Percentiles rank a stretch among this genome's conserved stretches.
Evolutionary conservation across 1,284 basidiomycete species (phyloP).

Genomic region (Ustilago esculenta): DNA sequence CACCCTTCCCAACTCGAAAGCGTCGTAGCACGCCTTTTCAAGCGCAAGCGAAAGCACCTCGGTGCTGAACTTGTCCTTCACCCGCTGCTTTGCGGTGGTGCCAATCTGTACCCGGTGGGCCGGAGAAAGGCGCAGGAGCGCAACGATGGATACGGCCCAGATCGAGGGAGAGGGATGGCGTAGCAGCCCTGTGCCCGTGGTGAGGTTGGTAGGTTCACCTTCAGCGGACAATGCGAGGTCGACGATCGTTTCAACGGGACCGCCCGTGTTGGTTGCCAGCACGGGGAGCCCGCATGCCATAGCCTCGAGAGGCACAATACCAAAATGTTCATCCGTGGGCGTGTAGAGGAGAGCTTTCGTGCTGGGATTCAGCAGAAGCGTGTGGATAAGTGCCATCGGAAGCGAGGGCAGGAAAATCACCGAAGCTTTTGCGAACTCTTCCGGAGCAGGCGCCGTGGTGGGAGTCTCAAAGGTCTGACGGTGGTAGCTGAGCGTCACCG

Average conservation of each 20-base stretch:
- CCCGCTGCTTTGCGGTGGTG: slow-evolving; percentile 18
- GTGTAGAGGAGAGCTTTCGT: slow-evolving; percentile 80
- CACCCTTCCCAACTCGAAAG: slow-evolving; percentile 36
- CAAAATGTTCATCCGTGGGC: slow-evolving; percentile 94
- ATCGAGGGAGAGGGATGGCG: slow-evolving; percentile 39
- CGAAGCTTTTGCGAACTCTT: slow-evolving; percentile 15
- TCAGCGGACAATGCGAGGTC: slow-evolving; percentile 68
- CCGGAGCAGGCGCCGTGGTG: slow-evolving; percentile 37
- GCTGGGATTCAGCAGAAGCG: slow-evolving; percentile 45
- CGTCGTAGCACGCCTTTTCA: slow-evolving; percentile 48
- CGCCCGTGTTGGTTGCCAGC: slow-evolving; percentile 86
- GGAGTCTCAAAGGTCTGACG: slow-evolving; percentile 61
- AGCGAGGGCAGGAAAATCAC: slow-evolving; percentile 61
- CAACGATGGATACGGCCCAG: slow-evolving; percentile 44
- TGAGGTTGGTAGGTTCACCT: slow-evolving; percentile 36
- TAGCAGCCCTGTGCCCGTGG: slow-evolving; percentile 47
- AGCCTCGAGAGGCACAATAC: slow-evolving; percentile 93
- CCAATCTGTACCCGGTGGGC: slow-evolving; percentile 13
- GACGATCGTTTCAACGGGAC: slow-evolving; percentile 88
- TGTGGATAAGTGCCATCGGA: slow-evolving; percentile 57
- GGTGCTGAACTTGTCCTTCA: slow-evolving; percentile 35
- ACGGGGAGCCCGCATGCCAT: slow-evolving; percentile 93
- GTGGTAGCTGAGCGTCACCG: slow-evolving; percentile 60
- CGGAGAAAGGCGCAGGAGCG: slow-evolving; percentile 28
- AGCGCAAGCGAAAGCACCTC: slow-evolving; percentile 42